Evolutionary conservation across 768 basidiomycete genomes (phyloP), one percentile per base, ranked within the genome.

Genomic region (Sporobolomyces phaffii): DNA sequence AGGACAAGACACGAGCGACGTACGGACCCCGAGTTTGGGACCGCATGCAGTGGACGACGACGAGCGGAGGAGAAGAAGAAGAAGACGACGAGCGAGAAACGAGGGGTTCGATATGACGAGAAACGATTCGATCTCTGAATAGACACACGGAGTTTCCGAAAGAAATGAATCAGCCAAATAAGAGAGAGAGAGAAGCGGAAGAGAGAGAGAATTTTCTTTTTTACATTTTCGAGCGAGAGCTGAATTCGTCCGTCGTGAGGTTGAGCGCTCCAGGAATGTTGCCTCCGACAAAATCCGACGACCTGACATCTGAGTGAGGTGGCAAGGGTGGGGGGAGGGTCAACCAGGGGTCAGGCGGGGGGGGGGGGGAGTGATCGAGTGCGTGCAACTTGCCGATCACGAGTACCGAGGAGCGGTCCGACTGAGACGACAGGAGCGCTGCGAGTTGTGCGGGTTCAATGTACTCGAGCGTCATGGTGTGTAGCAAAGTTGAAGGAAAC

Each of bases 11-110:
- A n/a, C n/a, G n/a, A n/a, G 66, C 60, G 43, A 58, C 66, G 66
- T 68, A 68, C 4, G 66, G 66, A 31, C 66, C 66, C 29, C 66
- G 60, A n/a, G 66, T 68, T 47, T 68, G 66, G 1, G 56, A 59
- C 22, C 66, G n/a, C 66, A 68, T 68, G 54, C 66, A 68, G 45
- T 68, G 66, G 1, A 68, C 28, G 43, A 68, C 43, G 13, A 68
- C n/a, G 40, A 28, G 33, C 29, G 18, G 13, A 28, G 56, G 36
- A 2, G 18, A 14, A 13, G 14, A n/a, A 20, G 15, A 36, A 5
- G 34, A 2, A 33, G 36, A 17, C 3, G 14, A 22, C 34, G 41
- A 58, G 43, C 34, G 36, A 13, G 34, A 26, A 22, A n/a, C 43
- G 43, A 17, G 43, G 7, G 43, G 13, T 22, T 10, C 11, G 43